Percentiles rank a stretch among this genome's conserved stretches.
phyloP scores from a whole-genome alignment of 139 green algal genomes.

The Spirogloea muscicola region DNA sequence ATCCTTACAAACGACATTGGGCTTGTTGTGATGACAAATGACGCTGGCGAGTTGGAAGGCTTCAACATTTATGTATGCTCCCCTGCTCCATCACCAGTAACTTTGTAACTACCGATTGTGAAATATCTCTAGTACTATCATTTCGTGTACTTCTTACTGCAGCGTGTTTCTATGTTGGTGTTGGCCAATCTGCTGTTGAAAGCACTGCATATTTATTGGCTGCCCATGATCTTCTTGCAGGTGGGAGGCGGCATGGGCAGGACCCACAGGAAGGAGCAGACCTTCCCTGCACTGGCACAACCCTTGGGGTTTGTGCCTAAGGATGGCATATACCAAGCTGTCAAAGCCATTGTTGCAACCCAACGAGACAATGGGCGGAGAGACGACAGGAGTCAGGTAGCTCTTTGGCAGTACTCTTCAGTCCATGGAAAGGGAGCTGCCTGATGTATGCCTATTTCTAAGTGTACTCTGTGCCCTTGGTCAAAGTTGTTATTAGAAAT shows the following conservation, averaged over 20 bases:
- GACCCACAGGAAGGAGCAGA: slow-evolving; percentile 81
- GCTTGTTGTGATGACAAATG: slow-evolving; percentile 80
- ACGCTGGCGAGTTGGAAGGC: slow-evolving; percentile 69
- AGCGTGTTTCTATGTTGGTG: background rate
- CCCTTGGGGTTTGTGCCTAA: slow-evolving; percentile 89
- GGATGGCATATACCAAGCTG: slow-evolving; percentile 89
- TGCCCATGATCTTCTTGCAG: slow-evolving; percentile 5
- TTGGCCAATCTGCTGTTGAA: background rate
- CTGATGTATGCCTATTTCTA: too few relatives aligned
- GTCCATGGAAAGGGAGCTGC: too few relatives aligned
- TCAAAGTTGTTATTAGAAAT: too few relatives aligned
- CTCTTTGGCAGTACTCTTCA: too few relatives aligned
- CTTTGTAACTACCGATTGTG: too few relatives aligned
- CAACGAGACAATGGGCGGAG: slow-evolving; percentile 97
- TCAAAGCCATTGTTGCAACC: slow-evolving; percentile 83
- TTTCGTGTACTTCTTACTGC: background rate
- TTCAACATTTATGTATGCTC: slow-evolving; percentile 88
- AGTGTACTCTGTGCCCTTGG: too few relatives aligned
- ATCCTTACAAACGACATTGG: slow-evolving; percentile 96
- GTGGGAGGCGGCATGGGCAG: slow-evolving; percentile 90
- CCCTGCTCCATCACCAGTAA: too few relatives aligned
- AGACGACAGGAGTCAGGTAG: slow-evolving; percentile 89
- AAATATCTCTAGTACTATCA: too few relatives aligned
- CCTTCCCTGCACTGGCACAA: slow-evolving; percentile 85
- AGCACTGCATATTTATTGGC: background rate